Base-by-base conservation (phyloP, 2,329 filamentous ascomycete genomes). In the Magnaporthiopsis rhizophila region DNA sequence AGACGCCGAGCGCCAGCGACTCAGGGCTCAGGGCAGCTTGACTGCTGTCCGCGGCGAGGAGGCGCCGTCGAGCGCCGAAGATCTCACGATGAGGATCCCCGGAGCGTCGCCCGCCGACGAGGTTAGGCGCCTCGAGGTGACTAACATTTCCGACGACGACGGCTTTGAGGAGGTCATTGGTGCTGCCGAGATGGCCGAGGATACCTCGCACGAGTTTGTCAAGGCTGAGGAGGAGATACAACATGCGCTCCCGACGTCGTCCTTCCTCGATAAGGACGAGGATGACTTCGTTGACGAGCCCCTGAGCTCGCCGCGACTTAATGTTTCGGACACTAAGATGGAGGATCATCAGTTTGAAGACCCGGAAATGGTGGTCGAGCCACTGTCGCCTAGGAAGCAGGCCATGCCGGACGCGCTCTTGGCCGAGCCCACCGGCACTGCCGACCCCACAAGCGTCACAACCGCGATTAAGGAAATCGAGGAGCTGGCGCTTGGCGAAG, bases 111-210 rank as follows among this genome's bases (percentile, higher is more conserved):
- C 79, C 0, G 79, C 82, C 0, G 90, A 92, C 68, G 86, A 87
- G 65, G 82, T 86, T 62, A 89, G 90, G 63, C 83, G 82, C 60
- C 80, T 93, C 1, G 91, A 94, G 69, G 86, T 94, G 18, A 90
- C 89, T 63, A 96, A 95, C 71, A 87, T 86, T 21, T 89, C 89
- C 15, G 92, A 97, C 68, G 91, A 95, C 68, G 95, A 98, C 72
- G 91, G 91, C 0, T 98, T 97, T 71, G 95, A 99, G 74, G 92
- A 97, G 75, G 93, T 98, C 12, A 83, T 84, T 45, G 83, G 84
- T 61, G 79, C 80, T 59, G 88, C 87, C 36, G 89, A 92, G 65
- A 84, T 92, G 70, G 86, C 85, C 24, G 90, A 93, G 66, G 88
- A 91, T 62, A 85, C 84, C 2, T 89, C 88, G 53, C 86, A 90